Evolutionary conservation across 306 rosid species (phyloP).

Genomic region (Macrotyloma uniflorum): DNA sequence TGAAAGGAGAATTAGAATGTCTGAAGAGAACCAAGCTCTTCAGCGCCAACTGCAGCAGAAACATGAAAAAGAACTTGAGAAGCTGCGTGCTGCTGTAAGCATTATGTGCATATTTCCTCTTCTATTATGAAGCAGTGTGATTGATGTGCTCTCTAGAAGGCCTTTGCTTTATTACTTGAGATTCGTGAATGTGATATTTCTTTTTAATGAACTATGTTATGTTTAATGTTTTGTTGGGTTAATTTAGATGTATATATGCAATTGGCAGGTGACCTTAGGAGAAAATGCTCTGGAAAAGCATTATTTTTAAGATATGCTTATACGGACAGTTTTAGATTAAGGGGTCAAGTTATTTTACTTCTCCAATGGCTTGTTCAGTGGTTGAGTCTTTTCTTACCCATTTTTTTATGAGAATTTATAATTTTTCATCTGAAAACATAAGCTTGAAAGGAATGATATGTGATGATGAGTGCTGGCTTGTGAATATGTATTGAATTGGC

Average conservation of each 20-base stretch:
- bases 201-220: not conserved
- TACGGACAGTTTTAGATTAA: not conserved
- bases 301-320: too few species aligned
- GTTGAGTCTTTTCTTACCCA: not conserved
- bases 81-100: slow-evolving; percentile 56
- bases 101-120: not conserved
- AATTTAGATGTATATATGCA: slow-evolving; percentile 19
- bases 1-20: slow-evolving; percentile 72
- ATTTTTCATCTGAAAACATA: slow-evolving; percentile 1
- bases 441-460: not conserved
- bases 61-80: slow-evolving; percentile 61
- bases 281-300: too few species aligned
- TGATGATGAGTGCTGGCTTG: not conserved
- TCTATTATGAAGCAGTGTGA: not conserved
- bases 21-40: slow-evolving; percentile 77
- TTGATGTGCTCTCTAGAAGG: not conserved
- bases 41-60: slow-evolving; percentile 66
- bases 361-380: not conserved
- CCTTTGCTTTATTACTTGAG: not conserved
- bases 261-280: too few species aligned
- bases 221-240: not conserved
- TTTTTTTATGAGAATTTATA: not conserved
- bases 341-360: not conserved
- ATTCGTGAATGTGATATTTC: not conserved
- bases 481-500: slow-evolving; percentile 13